These are phyloP conservation scores for Monosporascus sp. DNA, from an alignment of 2,329 filamentous ascomycete genomes.

Conservation along the genomic window DNA sequence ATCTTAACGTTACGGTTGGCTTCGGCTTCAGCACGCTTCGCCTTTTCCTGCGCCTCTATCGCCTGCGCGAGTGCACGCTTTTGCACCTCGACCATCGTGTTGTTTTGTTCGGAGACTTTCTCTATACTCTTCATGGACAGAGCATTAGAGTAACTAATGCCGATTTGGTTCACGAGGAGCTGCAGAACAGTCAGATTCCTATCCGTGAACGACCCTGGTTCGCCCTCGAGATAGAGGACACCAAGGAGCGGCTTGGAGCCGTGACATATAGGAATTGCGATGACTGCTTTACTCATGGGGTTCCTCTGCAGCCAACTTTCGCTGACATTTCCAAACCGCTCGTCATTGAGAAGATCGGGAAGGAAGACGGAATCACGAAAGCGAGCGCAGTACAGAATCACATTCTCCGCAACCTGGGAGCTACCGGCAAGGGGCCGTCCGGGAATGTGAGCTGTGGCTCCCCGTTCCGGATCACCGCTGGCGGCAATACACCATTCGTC, in stretches of 20 bases:
- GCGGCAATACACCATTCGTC: slow-evolving; percentile 68
- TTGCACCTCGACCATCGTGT: slow-evolving; percentile 71
- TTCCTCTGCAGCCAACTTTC: slow-evolving; percentile 64
- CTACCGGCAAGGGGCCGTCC: slow-evolving; percentile 60
- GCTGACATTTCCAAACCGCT: slow-evolving; percentile 71
- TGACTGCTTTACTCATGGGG: slow-evolving; percentile 66
- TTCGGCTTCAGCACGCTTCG: slow-evolving; percentile 69
- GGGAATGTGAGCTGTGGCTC: slow-evolving; percentile 60
- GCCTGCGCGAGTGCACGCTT: slow-evolving; percentile 69
- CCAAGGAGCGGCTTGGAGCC: slow-evolving; percentile 66
- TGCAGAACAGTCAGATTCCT: slow-evolving; percentile 62
- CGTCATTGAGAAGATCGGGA: slow-evolving; percentile 67
- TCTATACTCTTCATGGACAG: slow-evolving; percentile 65
- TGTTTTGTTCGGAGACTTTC: slow-evolving; percentile 72
- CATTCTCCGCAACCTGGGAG: slow-evolving; percentile 67
- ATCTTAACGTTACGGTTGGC: slow-evolving; percentile 75
- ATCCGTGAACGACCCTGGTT: slow-evolving; percentile 72
- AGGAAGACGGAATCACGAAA: slow-evolving; percentile 73
- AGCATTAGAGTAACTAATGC: slow-evolving; percentile 65
- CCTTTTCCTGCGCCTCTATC: slow-evolving; percentile 67
- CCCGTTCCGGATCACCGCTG: slow-evolving; percentile 64
- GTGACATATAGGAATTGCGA: slow-evolving; percentile 74
- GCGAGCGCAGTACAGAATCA: slow-evolving; percentile 70
- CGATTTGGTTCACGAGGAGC: slow-evolving; percentile 73
- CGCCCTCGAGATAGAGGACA: slow-evolving; percentile 69